Percentiles rank a stretch among this genome's conserved stretches.
These are phyloP conservation scores for Sugiyamaella sp. DNA, from an alignment of 1,139 yeast species.

Conservation along the genomic window DNA sequence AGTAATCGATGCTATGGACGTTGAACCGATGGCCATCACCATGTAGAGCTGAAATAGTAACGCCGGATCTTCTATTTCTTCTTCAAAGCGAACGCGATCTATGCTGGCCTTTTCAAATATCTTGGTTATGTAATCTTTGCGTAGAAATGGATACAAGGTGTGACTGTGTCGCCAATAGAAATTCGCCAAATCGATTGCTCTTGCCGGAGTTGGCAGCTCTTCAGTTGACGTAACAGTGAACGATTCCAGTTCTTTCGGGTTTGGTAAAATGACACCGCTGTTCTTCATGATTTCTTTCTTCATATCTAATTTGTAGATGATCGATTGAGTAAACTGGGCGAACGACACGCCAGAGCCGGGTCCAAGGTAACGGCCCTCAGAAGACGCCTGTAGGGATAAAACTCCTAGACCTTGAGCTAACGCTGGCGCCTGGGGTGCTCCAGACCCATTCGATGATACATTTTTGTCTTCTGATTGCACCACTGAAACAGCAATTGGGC, in stretches of 20 bases:
- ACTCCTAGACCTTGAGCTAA: conserved; percentile 28
- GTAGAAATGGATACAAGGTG: conserved; percentile 31
- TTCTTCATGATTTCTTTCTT: conserved; percentile 23
- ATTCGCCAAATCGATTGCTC: conserved; percentile 28
- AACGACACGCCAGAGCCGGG: conserved; percentile 34
- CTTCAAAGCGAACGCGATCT: conserved; percentile 11
- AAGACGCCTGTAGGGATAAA: conserved; percentile 28
- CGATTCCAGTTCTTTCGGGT: not conserved
- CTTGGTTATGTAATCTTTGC: conserved; percentile 23
- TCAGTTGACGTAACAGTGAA: not conserved
- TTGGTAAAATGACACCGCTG: conserved; percentile 23
- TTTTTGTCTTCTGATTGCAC: too few species aligned
- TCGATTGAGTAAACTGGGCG: conserved; percentile 31
- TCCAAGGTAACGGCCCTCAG: conserved; percentile 34
- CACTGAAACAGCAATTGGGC: not conserved
- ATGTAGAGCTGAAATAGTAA: conserved; percentile 31
- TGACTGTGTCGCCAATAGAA: conserved; percentile 34
- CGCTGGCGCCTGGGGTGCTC: conserved; percentile 1
- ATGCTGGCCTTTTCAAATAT: conserved; percentile 20
- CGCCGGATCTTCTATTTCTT: conserved; percentile 24
- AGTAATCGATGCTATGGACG: conserved; percentile 32
- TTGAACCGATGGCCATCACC: conserved; percentile 34
- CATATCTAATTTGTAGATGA: conserved; percentile 27
- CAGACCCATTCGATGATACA: not conserved
- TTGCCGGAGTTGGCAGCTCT: conserved; percentile 24